Evolutionary conservation across 2,329 filamentous ascomycete genomes (phyloP).

Genomic region (Hymenoscyphus scutula): DNA sequence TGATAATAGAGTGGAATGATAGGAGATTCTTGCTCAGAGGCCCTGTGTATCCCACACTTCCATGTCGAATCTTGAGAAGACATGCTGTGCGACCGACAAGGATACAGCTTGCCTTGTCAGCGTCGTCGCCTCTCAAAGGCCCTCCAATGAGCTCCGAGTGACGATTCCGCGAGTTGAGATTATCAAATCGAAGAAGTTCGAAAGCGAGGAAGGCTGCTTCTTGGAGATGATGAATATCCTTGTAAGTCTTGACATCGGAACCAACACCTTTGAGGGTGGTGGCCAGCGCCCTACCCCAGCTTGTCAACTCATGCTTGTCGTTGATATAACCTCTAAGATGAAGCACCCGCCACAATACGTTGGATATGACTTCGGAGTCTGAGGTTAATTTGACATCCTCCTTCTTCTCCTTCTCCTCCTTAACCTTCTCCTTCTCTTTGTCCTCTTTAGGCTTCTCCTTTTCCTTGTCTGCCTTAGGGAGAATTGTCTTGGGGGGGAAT

Average conservation of each 20-base stretch:
- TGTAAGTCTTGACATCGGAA: constrained; percentile 44
- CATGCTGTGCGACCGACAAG: constrained; percentile 85
- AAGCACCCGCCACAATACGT: constrained; percentile 84
- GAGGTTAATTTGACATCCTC: constrained; percentile 46
- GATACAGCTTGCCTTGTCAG: constrained; percentile 74
- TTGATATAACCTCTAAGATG: constrained; percentile 86
- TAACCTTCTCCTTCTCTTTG: too few species aligned
- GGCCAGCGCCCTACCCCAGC: constrained; percentile 78
- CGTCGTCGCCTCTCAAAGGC: constrained; percentile 57
- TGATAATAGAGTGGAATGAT: constrained; percentile 79
- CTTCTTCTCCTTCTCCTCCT: constrained; percentile 34
- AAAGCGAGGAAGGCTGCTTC: constrained; percentile 81
- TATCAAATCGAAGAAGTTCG: constrained; percentile 76
- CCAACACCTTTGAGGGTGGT: constrained; percentile 64
- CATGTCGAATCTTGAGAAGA: constrained; percentile 77
- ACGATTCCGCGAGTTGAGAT: constrained; percentile 68
- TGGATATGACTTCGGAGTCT: constrained; percentile 67
- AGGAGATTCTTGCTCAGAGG: constrained; percentile 88
- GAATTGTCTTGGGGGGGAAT: constrained; percentile 68
- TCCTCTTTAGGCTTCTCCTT: not conserved
- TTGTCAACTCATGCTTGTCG: constrained; percentile 72
- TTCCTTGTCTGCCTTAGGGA: constrained; percentile 26
- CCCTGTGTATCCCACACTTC: constrained; percentile 87
- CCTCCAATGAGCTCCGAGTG: constrained; percentile 54
- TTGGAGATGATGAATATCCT: constrained; percentile 54